Evolutionary conservation across 306 rosid species (phyloP).

Genomic region (Corylus americana): DNA sequence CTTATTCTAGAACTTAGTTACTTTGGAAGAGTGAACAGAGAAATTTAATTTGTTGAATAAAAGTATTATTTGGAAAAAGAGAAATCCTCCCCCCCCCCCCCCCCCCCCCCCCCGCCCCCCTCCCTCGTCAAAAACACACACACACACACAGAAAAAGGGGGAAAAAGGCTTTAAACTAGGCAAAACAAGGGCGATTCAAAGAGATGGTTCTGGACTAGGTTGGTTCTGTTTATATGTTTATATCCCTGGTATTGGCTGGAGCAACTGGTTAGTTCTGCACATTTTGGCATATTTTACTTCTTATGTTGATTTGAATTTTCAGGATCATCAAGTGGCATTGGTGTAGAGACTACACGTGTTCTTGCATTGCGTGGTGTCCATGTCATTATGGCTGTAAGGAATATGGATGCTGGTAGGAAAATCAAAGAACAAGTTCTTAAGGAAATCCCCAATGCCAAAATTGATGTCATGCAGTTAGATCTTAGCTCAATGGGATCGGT

Average conservation of each 20-base stretch:
- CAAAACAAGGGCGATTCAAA: not conserved
- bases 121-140: no score
- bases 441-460: constrained; percentile 57
- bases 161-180: not conserved
- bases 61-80: not conserved
- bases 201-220: not conserved
- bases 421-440: constrained; percentile 48
- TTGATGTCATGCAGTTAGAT: constrained; percentile 73
- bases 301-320: constrained; percentile 18
- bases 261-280: not conserved
- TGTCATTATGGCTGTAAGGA: constrained; percentile 87
- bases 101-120: no score
- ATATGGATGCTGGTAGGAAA: constrained; percentile 43
- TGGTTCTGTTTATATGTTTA: constrained; percentile 1
- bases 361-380: constrained; percentile 72
- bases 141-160: no score
- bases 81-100: no score
- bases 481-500: constrained; percentile 73
- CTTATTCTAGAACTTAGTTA: no score
- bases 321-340: constrained; percentile 92
- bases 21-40: no score
- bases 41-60: not conserved
- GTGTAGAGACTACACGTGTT: constrained; percentile 69
- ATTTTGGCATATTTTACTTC: constrained; percentile 10
- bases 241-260: not conserved